Evolutionary conservation across 768 basidiomycete species (phyloP), one percentile per base, ranked within the genome.

Genomic region (Suillus subluteus): DNA sequence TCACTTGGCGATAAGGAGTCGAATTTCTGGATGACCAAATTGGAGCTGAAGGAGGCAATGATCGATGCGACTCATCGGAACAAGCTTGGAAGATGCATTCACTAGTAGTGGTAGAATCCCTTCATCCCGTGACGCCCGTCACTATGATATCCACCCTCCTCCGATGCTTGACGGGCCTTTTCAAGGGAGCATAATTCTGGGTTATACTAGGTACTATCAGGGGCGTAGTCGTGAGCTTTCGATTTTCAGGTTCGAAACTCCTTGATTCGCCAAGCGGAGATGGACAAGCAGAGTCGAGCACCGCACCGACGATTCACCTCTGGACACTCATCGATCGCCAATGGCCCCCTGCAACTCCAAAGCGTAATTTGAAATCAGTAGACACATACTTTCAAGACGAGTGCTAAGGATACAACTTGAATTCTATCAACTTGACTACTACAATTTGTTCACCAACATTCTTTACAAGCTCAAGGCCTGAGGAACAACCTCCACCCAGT

Each of bases 401-500:
- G n/a, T 41, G 59, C 38, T 64, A 37, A n/a, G 2, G 15, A 62
- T 64, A 64, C 52, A 64, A n/a, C 21, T 52, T 26, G 23, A 26
- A 37, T 61, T 30, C 26, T 15, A 16, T 40, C 37, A 38, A 38
- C 37, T 58, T 30, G 43, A 38, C 52, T 30, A 41, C 13, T 30
- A 7, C 18, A 4, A 13, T 38, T 30, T 30, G 55, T 8, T 48
- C 30, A 18, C 35, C 40, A 8, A n/a, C 26, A 16, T 30, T 52
- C 43, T 37, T 38, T 32, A 82, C 41, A 80, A 61, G 4, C 69
- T 62, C 35, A 79, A 56, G 15, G 62, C 46, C 16, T 72, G 70
- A 38, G 84, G 84, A 64, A 88, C 79, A 62, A 89, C 74, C 75
- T 88, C 87, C 56, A 89, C 77, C 87, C 87, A 88, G 73, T 88